phyloP scores from a whole-genome alignment of 306 rosid genomes.

The Dryas alaskensis region DNA sequence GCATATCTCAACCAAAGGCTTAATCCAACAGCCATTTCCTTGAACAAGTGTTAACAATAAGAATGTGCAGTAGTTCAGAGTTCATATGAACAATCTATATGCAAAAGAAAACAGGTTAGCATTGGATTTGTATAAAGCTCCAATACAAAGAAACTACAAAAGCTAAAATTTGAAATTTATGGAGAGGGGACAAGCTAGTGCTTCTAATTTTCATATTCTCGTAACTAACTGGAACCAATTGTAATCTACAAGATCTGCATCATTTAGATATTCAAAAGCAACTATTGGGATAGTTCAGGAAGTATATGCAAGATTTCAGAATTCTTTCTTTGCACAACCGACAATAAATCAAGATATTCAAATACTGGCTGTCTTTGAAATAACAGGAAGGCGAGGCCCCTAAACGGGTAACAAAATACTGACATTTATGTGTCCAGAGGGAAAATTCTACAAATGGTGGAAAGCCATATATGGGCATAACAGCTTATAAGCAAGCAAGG shows the following conservation, averaged over 20 bases:
- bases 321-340: not conserved
- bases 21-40: not conserved
- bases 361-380: not conserved
- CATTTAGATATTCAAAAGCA: not conserved
- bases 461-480: conserved; percentile 1
- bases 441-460: not conserved
- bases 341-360: not conserved
- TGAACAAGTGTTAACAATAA: not conserved
- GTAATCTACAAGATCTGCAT: not conserved
- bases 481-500: too few relatives aligned
- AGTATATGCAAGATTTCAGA: not conserved
- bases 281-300: not conserved
- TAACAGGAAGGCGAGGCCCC: not conserved
- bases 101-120: not conserved
- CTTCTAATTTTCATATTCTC: too few relatives aligned
- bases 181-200: not conserved
- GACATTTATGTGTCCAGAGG: not conserved
- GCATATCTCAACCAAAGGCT: too few relatives aligned
- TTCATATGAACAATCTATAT: not conserved
- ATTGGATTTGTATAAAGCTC: not conserved
- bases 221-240: too few relatives aligned
- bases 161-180: not conserved
- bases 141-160: not conserved
- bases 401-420: not conserved
- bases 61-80: not conserved